Conservation (phyloP, 345 rosid genomes). For the Balakata baccata region DNA sequence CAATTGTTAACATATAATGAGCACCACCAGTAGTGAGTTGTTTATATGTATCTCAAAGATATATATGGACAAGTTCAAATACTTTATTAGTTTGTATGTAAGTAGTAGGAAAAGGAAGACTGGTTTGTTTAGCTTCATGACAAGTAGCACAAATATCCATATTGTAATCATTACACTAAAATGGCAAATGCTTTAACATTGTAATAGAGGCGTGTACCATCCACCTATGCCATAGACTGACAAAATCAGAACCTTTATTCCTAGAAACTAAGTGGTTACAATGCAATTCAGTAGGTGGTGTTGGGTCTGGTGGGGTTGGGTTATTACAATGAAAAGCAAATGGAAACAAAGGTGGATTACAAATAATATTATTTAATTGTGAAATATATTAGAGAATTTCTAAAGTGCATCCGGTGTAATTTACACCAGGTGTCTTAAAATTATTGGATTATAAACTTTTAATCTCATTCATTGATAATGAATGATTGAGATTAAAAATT, state of each 20-base stretch:
- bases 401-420: no score
- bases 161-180: background rate
- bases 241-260: background rate
- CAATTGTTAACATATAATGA: background rate
- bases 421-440: no score
- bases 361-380: no score
- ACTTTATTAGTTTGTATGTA: background rate
- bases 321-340: no score
- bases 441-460: no score
- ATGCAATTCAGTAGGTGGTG: background rate
- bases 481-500: no score
- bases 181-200: background rate
- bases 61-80: background rate
- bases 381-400: no score
- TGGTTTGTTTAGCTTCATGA: background rate
- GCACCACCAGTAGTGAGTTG: background rate
- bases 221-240: background rate
- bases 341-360: no score
- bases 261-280: background rate
- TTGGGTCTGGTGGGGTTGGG: no score
- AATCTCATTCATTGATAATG: no score
- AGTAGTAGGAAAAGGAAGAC: background rate
- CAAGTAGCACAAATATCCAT: background rate
- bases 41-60: background rate
- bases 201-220: background rate